Conservation (phyloP, 768 basidiomycete species). For the Lactifluus piperatus region DNA sequence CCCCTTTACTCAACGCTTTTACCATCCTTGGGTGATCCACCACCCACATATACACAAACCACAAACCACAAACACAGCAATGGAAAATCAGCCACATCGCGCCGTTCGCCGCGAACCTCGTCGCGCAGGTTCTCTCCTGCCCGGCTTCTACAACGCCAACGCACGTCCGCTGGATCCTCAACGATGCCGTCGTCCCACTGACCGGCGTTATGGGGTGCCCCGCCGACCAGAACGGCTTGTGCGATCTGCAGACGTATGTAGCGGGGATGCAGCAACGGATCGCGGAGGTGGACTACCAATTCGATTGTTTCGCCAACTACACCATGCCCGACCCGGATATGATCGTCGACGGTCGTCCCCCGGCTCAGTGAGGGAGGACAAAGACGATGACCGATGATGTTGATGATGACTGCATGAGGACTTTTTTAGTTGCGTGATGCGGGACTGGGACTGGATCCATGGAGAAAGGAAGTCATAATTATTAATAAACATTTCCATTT, state of each 20-base stretch:
- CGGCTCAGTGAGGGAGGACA: background rate
- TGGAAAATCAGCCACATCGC: conserved; percentile 36
- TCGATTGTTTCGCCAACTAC: conserved; percentile 40
- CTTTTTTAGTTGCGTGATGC: too few species aligned
- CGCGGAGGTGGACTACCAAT: conserved; percentile 32
- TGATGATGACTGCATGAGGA: background rate
- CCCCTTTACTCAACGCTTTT: background rate
- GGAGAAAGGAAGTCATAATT: too few species aligned
- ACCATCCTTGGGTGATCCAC: too few species aligned
- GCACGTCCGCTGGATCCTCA: conserved; percentile 38
- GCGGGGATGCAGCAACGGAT: conserved; percentile 31
- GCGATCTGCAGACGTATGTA: conserved; percentile 34
- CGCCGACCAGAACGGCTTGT: conserved; percentile 35
- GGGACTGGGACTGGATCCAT: too few species aligned
- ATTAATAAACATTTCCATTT: too few species aligned
- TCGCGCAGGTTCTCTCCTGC: conserved; percentile 39
- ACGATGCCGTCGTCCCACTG: conserved; percentile 42
- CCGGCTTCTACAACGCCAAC: conserved; percentile 23
- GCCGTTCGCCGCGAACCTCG: conserved; percentile 42
- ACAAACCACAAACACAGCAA: background rate
- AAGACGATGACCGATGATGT: too few species aligned
- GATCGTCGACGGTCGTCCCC: conserved; percentile 30
- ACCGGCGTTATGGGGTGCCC: conserved; percentile 36
- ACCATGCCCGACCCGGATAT: conserved; percentile 34
- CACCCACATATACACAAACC: too few species aligned